These are phyloP conservation scores for Mucuna pruriens DNA, from an alignment of 306 rosid genomes.

Conservation along the genomic window DNA sequence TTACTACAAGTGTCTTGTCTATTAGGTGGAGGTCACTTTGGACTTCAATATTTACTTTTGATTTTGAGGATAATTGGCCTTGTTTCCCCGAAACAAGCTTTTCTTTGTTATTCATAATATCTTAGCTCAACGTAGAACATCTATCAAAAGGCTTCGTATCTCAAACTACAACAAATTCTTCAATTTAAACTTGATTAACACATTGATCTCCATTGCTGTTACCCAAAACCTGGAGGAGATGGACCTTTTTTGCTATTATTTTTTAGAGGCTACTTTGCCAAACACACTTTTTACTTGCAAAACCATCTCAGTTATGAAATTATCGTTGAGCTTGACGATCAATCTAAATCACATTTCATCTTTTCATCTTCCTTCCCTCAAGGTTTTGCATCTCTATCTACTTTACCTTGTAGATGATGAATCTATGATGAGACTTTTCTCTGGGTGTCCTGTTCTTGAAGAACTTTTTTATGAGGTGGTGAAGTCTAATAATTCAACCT, in stretches of 20 bases:
- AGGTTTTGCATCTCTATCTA: not conserved
- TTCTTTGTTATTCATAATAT: not conserved
- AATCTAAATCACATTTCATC: not conserved
- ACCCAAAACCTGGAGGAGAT: not conserved
- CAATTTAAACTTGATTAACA: not conserved
- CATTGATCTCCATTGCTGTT: not conserved
- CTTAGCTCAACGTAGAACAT: not conserved
- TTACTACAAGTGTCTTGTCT: conserved; percentile 8
- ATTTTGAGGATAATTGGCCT: not conserved
- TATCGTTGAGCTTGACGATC: not conserved
- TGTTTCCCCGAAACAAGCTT: not conserved
- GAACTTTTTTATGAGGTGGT: not conserved
- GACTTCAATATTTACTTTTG: not conserved
- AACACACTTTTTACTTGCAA: not conserved
- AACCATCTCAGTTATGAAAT: not conserved
- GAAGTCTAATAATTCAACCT: too few relatives aligned
- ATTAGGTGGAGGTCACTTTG: not conserved
- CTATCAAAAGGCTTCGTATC: not conserved
- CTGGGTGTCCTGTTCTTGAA: not conserved
- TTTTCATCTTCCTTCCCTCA: not conserved
- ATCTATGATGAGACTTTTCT: not conserved
- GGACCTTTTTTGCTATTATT: not conserved
- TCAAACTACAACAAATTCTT: too few relatives aligned
- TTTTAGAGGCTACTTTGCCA: not conserved
- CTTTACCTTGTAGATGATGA: not conserved